Base-by-base conservation (phyloP, 2,329 filamentous ascomycete species). In the Aschersonia sp. region DNA sequence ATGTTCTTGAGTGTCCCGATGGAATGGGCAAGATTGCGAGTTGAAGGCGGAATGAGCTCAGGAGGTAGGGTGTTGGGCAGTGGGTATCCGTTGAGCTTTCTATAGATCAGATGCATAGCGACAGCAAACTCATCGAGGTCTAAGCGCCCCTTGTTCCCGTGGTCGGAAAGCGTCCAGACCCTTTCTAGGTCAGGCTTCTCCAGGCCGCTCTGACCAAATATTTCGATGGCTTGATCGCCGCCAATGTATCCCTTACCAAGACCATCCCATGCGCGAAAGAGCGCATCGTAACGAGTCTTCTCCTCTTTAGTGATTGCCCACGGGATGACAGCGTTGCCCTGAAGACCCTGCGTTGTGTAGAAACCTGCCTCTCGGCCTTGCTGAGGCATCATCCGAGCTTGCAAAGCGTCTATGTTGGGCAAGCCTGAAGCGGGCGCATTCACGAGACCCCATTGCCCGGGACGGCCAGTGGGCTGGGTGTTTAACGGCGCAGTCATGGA, bases 271-370 rank as follows among this genome's bases (percentile, higher is more conserved):
- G 89, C 89, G 54, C 82, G 85, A 72, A 98, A 98, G 35, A 97
- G 78, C 51, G 87, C 78, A 64, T 98, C 92, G 56, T 98, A 98
- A 53, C 94, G 84, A 51, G 85, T 90, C 73, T 98, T 98, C 66
- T 98, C 92, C 53, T 96, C 89, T 64, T 98, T 98, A 5, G 92
- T 98, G 51, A 98, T 92, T 12, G 92, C 89, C 92, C 92, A 98
- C 0, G 92, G 92, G 58, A 98, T 90, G 6, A 87, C 90, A 1
- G 92, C 92, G 66, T 94, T 97, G 46, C 92, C 92, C 53, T 87
- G 82, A 8, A 98, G 74, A 5, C 90, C 90, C 50, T 83, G 79
- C 2, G 89, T 90, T 6, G 87, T 94, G 57, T 85, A 97, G 14
- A 71, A 75, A 30, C 84, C 85, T 52, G 81, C 76, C 64, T 97